Percentiles rank a stretch among this genome's conserved stretches.
These are phyloP conservation scores for Aspergillus ellipticus DNA, from an alignment of 495 filamentous ascomycete genomes.

Conservation along the genomic window DNA sequence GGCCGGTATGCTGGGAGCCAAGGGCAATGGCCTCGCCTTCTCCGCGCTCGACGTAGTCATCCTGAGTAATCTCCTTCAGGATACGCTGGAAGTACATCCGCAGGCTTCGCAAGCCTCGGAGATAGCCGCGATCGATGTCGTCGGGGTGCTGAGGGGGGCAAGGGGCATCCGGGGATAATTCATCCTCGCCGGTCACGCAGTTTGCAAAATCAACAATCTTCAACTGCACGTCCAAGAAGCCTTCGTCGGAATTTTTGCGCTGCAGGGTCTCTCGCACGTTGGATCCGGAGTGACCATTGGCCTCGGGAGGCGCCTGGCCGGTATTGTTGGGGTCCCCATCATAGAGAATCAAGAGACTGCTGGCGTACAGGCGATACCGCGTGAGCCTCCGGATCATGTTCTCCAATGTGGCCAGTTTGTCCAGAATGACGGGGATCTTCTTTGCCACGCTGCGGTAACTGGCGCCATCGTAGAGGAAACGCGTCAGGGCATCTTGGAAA, in stretches of 20 bases:
- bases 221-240: conserved; percentile 61
- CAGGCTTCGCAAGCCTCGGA: conserved; percentile 77
- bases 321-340: conserved; percentile 61
- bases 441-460: conserved; percentile 69
- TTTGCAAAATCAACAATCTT: conserved; percentile 99
- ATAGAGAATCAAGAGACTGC: conserved; percentile 90
- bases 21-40: conserved; percentile 44
- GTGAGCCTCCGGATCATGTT: conserved; percentile 72
- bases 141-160: conserved; percentile 80
- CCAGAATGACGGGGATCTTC: conserved; percentile 82
- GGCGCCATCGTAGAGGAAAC: conserved; percentile 90
- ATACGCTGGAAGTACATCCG: conserved; percentile 85
- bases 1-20: conserved; percentile 25
- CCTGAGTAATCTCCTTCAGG: conserved; percentile 68
- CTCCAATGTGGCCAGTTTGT: conserved; percentile 77
- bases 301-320: conserved; percentile 15
- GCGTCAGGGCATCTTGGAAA: conserved; percentile 82
- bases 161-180: conserved; percentile 53
- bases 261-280: conserved; percentile 18
- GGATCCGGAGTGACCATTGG: conserved; percentile 5
- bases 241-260: conserved; percentile 35
- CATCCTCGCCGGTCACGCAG: conserved; percentile 85
- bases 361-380: conserved; percentile 93
- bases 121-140: conserved; percentile 83
- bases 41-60: conserved; percentile 50